Percentiles rank a stretch among this genome's conserved stretches.
phyloP scores from a whole-genome alignment of 2,329 filamentous ascomycete species.

The Nothophaeocryptopus gaeumannii region DNA sequence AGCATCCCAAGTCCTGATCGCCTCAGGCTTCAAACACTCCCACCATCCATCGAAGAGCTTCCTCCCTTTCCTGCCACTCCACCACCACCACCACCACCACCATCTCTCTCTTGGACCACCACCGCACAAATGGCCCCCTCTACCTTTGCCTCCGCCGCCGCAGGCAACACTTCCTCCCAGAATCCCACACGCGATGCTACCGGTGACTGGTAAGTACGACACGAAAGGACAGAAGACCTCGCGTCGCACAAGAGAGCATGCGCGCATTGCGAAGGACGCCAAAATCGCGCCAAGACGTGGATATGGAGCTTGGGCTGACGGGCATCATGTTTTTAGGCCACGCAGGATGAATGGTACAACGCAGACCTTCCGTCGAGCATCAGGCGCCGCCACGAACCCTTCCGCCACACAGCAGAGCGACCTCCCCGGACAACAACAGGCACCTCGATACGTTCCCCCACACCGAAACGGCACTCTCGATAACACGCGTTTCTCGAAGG shows the following conservation, averaged over 20 bases:
- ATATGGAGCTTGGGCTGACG: slow-evolving; percentile 11
- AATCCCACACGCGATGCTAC: slow-evolving; percentile 44
- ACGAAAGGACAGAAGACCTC: slow-evolving; percentile 2
- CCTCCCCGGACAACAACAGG: slow-evolving; percentile 22
- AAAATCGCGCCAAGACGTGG: neutral
- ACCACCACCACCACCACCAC: slow-evolving; percentile 3
- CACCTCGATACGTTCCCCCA: slow-evolving; percentile 57
- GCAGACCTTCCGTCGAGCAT: slow-evolving; percentile 65
- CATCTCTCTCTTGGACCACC: slow-evolving; percentile 4
- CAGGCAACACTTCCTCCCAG: slow-evolving; percentile 40
- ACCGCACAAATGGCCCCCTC: slow-evolving; percentile 41
- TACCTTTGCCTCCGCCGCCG: slow-evolving; percentile 52
- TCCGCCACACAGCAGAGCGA: slow-evolving; percentile 41
- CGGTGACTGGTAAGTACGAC: slow-evolving; percentile 46
- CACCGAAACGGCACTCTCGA: slow-evolving; percentile 61
- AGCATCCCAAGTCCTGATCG: neutral
- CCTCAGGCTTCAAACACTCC: neutral
- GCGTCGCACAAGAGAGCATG: slow-evolving; percentile 10
- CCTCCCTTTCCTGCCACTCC: neutral
- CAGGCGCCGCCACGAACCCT: slow-evolving; percentile 54
- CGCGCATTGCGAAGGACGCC: slow-evolving; percentile 7
- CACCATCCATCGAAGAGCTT: slow-evolving; percentile 1
- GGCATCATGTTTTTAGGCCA: slow-evolving; percentile 46
- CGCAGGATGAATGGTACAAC: slow-evolving; percentile 65
- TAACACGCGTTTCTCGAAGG: slow-evolving; percentile 67